Evolutionary conservation across 2,329 filamentous ascomycete species (phyloP).

Genomic region (Talaromyces piceae): DNA sequence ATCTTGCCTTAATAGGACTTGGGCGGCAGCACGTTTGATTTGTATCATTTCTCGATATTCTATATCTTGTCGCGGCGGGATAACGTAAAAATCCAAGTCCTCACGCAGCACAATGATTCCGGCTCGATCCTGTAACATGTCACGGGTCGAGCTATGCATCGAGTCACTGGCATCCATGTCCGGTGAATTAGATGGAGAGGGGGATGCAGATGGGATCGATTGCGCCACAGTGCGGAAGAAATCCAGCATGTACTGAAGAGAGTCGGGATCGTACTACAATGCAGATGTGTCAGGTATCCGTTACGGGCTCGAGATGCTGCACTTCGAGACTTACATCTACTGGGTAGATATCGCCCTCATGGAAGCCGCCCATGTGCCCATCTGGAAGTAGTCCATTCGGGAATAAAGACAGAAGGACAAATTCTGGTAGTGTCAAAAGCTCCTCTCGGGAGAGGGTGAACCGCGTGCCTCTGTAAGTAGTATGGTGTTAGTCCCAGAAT

Average conservation of each 20-base stretch:
- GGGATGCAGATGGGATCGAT: slow-evolving; percentile 66
- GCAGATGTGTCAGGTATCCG: slow-evolving; percentile 1
- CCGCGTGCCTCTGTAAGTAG: slow-evolving; percentile 63
- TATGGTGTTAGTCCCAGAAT: neutral
- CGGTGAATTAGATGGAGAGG: slow-evolving; percentile 58
- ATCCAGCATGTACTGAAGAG: slow-evolving; percentile 97
- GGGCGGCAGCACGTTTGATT: slow-evolving; percentile 85
- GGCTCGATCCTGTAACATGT: slow-evolving; percentile 79
- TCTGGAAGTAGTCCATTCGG: slow-evolving; percentile 97
- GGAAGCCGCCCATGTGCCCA: slow-evolving; percentile 86
- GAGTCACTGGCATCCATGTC: slow-evolving; percentile 63
- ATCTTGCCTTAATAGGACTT: slow-evolving; percentile 76
- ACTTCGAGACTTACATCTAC: slow-evolving; percentile 72
- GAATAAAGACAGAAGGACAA: slow-evolving; percentile 93
- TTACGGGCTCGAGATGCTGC: neutral
- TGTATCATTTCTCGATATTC: slow-evolving; percentile 86
- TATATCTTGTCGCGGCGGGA: slow-evolving; percentile 79
- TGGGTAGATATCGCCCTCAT: slow-evolving; percentile 89
- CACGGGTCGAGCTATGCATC: slow-evolving; percentile 59
- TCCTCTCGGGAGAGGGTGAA: slow-evolving; percentile 95
- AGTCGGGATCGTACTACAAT: slow-evolving; percentile 86
- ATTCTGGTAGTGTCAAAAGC: slow-evolving; percentile 89
- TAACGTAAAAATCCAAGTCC: slow-evolving; percentile 95
- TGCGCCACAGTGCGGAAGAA: slow-evolving; percentile 96
- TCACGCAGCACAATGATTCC: slow-evolving; percentile 96